Percentiles rank a stretch among this genome's conserved stretches.
phyloP scores from a whole-genome alignment of 179 eudicot genomes.

The Beta corolliflora region DNA sequence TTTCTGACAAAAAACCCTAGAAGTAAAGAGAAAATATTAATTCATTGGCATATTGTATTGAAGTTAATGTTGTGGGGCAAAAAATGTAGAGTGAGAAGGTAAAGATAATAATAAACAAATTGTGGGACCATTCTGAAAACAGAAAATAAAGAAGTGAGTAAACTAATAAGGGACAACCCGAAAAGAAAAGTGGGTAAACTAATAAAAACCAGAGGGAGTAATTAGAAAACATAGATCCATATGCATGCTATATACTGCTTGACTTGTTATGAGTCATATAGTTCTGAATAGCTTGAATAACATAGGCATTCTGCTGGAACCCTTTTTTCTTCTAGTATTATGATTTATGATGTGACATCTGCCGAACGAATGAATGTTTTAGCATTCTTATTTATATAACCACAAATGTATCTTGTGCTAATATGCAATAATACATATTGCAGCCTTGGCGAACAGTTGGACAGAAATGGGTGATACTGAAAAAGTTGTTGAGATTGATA shows the following conservation, averaged over 20 bases:
- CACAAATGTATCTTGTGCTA: neutral
- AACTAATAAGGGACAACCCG: too few relatives aligned
- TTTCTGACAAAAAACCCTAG: too few relatives aligned
- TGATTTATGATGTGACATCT: neutral
- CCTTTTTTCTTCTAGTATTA: neutral
- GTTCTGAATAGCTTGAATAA: neutral
- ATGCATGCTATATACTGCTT: neutral
- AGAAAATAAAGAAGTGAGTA: too few relatives aligned
- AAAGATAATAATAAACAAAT: too few relatives aligned
- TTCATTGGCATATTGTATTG: too few relatives aligned
- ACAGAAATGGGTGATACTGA: conserved; percentile 46
- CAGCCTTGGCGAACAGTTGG: conserved; percentile 28
- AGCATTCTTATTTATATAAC: neutral
- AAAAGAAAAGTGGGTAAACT: too few relatives aligned
- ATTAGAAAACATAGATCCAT: neutral
- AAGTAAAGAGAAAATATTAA: too few relatives aligned
- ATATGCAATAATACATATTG: conserved; percentile 23
- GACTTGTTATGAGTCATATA: neutral
- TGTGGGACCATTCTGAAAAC: too few relatives aligned
- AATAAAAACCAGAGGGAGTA: too few relatives aligned
- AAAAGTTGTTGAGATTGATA: conserved; percentile 30
- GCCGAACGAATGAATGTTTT: neutral
- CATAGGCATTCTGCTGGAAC: neutral
- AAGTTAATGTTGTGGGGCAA: too few relatives aligned
- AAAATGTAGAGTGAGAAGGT: too few relatives aligned